Conservation (phyloP, 2,329 filamentous ascomycete species). For the Fusarium nisikadoi region DNA sequence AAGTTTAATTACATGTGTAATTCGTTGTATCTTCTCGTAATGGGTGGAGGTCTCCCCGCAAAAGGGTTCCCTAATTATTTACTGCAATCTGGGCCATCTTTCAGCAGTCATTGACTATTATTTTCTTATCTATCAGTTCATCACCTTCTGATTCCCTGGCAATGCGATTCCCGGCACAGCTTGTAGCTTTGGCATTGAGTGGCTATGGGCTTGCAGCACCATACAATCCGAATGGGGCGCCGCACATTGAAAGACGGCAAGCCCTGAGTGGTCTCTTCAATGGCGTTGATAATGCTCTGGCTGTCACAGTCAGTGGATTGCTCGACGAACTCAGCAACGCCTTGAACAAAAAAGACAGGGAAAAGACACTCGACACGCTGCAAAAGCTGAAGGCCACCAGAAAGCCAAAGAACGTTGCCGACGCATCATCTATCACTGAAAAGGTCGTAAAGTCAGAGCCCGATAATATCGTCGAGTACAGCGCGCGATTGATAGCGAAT, state of each 20-base stretch:
- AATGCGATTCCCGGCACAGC: not conserved
- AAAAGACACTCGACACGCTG: not conserved
- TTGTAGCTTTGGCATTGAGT: not conserved
- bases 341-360: not conserved
- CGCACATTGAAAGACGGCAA: not conserved
- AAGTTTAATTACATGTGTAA: not conserved
- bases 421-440: not conserved
- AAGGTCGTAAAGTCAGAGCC: not conserved
- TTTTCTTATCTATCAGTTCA: not conserved
- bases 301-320: not conserved
- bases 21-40: not conserved
- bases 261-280: not conserved
- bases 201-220: not conserved
- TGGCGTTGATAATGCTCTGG: not conserved
- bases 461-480: not conserved
- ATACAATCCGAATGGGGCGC: rapidly evolving
- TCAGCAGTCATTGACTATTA: not conserved
- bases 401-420: not conserved
- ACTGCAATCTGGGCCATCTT: not conserved
- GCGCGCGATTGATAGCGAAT: not conserved
- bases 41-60: too few species aligned
- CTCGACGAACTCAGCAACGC: not conserved
- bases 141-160: too few species aligned
- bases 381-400: not conserved
- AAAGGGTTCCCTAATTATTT: not conserved